phyloP scores from a whole-genome alignment of 495 filamentous ascomycete species.

The Podospora pseudocomata region DNA sequence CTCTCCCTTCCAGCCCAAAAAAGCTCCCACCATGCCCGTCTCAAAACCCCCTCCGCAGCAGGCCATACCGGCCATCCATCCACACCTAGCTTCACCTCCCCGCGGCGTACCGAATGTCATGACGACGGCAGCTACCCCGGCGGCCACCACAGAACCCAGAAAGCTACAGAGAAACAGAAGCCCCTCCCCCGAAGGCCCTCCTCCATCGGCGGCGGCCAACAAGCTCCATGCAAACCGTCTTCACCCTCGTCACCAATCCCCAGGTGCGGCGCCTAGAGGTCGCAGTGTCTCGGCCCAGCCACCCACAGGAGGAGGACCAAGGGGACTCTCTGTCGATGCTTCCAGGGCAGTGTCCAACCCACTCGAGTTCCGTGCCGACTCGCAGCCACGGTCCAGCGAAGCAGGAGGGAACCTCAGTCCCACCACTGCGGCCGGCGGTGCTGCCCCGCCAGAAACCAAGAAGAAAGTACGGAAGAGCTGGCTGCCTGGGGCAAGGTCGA shows the following conservation, averaged over 20 bases:
- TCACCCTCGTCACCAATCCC: conserved; percentile 26
- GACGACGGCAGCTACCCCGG: conserved; percentile 14
- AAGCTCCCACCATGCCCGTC: conserved; percentile 17
- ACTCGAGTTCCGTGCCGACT: conserved; percentile 7
- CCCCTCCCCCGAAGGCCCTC: conserved; percentile 13
- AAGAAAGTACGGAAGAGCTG: conserved; percentile 39
- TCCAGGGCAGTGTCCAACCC: conserved; percentile 29
- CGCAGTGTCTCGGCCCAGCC: conserved; percentile 45
- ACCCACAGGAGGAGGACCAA: conserved; percentile 11
- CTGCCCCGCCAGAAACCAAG: conserved; percentile 29
- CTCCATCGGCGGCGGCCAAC: neutral
- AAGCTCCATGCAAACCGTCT: conserved; percentile 31
- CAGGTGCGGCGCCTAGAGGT: conserved; percentile 23
- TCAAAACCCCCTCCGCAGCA: conserved; percentile 15
- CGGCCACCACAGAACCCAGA: neutral
- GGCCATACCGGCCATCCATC: conserved; percentile 9
- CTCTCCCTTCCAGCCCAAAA: conserved; percentile 20
- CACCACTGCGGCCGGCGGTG: conserved; percentile 15
- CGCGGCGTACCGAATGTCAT: conserved; percentile 15
- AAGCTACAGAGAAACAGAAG: conserved; percentile 8
- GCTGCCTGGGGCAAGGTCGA: conserved; percentile 44
- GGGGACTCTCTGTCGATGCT: conserved; percentile 24
- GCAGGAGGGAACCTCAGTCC: conserved; percentile 25
- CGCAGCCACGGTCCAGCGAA: conserved; percentile 26
- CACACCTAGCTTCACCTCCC: conserved; percentile 7